Conservation (phyloP, 805 yeast genomes). For the Lipomyces kockii region DNA sequence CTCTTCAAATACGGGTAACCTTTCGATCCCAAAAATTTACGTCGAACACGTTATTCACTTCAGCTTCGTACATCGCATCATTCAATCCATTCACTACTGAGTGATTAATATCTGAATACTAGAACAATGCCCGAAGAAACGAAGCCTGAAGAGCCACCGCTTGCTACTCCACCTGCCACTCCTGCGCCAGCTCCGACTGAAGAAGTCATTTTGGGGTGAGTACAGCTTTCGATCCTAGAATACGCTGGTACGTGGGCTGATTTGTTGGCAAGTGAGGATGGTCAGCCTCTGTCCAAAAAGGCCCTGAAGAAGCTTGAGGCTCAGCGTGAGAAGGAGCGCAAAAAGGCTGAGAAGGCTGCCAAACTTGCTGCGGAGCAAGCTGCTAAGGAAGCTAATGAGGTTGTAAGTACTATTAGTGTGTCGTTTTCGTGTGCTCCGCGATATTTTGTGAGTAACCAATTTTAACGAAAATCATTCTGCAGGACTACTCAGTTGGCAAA, state of each 20-base stretch:
- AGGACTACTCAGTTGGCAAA: slow-evolving; percentile 81
- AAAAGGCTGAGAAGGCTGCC: slow-evolving; percentile 91
- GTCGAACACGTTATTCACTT: neutral
- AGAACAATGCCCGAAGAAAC: slow-evolving; percentile 25
- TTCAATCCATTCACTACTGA: neutral
- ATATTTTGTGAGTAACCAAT: neutral
- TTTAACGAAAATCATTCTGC: neutral
- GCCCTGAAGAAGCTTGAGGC: slow-evolving; percentile 94
- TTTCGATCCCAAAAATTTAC: neutral
- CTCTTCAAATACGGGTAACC: neutral
- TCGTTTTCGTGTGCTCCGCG: neutral
- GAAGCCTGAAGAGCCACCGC: slow-evolving; percentile 14
- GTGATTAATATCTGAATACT: neutral
- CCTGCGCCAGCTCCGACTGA: slow-evolving; percentile 10
- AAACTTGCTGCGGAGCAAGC: slow-evolving; percentile 86
- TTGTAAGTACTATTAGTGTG: slow-evolving; percentile 39
- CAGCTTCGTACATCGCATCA: neutral
- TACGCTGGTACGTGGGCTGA: neutral
- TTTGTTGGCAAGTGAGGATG: slow-evolving; percentile 60
- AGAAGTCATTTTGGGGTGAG: slow-evolving; percentile 30
- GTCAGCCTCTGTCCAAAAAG: slow-evolving; percentile 87
- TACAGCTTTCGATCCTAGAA: neutral
- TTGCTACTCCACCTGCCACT: slow-evolving; percentile 20
- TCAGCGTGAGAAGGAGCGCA: slow-evolving; percentile 87
- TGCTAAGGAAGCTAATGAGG: slow-evolving; percentile 72